Evolutionary conservation across 1,139 yeast genomes (phyloP).

Genomic region (Pichia kudriavzevii): DNA sequence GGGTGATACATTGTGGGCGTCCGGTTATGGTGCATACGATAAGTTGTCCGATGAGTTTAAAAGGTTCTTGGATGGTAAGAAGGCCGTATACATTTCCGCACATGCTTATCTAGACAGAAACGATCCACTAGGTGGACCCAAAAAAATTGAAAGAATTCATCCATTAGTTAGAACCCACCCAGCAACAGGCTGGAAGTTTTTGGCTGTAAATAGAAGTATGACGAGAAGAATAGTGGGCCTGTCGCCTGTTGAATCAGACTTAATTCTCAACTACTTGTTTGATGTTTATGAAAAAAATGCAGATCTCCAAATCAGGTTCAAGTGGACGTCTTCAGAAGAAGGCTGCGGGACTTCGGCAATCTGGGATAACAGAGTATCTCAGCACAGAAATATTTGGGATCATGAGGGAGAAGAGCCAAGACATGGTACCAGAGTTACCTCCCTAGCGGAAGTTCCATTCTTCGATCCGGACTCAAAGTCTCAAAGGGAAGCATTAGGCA

Average conservation of each 20-base stretch:
- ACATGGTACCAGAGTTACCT: conserved; percentile 54
- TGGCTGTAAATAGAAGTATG: conserved; percentile 39
- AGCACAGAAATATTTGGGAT: conserved; percentile 41
- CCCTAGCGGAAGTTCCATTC: conserved; percentile 48
- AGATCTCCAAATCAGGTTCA: conserved; percentile 48
- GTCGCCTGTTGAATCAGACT: conserved; percentile 34
- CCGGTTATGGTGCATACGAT: conserved; percentile 42
- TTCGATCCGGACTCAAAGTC: conserved; percentile 46
- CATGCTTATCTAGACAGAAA: conserved; percentile 36
- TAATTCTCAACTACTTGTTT: conserved; percentile 35
- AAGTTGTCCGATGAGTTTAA: conserved; percentile 43
- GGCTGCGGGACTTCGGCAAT: conserved; percentile 50
- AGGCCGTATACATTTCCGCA: conserved; percentile 39
- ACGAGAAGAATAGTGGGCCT: conserved; percentile 39
- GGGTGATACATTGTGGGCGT: conserved; percentile 45
- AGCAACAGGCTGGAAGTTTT: conserved; percentile 47
- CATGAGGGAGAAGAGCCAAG: conserved; percentile 44
- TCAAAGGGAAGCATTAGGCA: conserved; percentile 48
- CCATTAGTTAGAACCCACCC: conserved; percentile 46
- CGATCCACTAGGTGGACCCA: conserved; percentile 38
- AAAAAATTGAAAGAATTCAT: conserved; percentile 38
- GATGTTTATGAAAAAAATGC: conserved; percentile 37
- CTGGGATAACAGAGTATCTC: conserved; percentile 51
- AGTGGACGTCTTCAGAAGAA: conserved; percentile 45
- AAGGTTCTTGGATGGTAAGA: conserved; percentile 41